A percentile compares a stretch with the other conserved stretches of the same genome.
These are phyloP conservation scores for Blastomyces gilchristii DNA, from an alignment of 2,329 filamentous ascomycete species.

Conservation along the genomic window DNA sequence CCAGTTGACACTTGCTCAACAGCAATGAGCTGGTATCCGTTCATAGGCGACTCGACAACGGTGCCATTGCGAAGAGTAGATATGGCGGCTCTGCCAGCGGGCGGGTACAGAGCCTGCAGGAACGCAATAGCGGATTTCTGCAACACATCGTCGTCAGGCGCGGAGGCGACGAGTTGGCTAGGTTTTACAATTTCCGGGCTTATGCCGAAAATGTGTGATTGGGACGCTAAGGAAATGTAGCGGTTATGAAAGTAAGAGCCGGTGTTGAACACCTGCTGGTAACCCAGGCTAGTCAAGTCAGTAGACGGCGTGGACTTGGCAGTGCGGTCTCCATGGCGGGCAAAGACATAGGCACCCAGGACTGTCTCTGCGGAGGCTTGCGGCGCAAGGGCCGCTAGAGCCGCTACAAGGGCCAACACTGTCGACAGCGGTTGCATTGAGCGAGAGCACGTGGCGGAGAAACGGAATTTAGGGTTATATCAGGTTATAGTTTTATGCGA, in stretches of 20 bases:
- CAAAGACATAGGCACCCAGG: constrained; percentile 76
- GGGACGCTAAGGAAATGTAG: constrained; percentile 56
- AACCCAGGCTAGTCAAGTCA: constrained; percentile 67
- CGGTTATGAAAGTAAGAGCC: constrained; percentile 66
- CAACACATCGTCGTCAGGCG: constrained; percentile 66
- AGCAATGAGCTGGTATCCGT: constrained; percentile 77
- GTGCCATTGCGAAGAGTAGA: constrained; percentile 63
- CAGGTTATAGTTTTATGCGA: background rate
- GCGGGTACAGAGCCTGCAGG: constrained; percentile 78
- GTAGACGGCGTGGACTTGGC: constrained; percentile 63
- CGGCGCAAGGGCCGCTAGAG: constrained; percentile 17
- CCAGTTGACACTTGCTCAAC: constrained; percentile 52
- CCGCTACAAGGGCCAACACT: constrained; percentile 12
- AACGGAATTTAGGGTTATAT: background rate
- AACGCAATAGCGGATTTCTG: constrained; percentile 72
- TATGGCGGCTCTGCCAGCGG: constrained; percentile 47
- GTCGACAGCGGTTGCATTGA: background rate
- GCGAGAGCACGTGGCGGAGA: background rate
- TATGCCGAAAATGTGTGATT: constrained; percentile 55
- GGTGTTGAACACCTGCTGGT: constrained; percentile 60
- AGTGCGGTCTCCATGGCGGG: constrained; percentile 81
- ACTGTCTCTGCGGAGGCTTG: constrained; percentile 51
- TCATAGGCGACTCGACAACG: constrained; percentile 55
- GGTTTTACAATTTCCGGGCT: constrained; percentile 55
- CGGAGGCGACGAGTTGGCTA: constrained; percentile 59